These are phyloP conservation scores for Dendrobium nobile DNA, from an alignment of 106 monocot genomes.

Conservation along the genomic window DNA sequence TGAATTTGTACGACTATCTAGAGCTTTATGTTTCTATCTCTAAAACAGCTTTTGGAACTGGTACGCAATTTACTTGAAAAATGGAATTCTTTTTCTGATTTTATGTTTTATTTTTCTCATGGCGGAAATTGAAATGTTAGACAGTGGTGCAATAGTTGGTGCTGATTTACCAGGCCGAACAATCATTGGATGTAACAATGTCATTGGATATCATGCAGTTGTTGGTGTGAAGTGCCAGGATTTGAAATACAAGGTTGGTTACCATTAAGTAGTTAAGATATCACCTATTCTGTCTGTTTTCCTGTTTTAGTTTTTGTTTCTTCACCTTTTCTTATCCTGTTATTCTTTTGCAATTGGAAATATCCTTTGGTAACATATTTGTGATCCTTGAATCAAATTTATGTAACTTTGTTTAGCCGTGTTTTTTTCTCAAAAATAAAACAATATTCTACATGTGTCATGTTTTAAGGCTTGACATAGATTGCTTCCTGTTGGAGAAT, in stretches of 20 bases:
- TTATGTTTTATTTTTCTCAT: not conserved
- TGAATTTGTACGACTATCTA: not conserved
- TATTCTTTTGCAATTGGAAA: not conserved
- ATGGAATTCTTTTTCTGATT: not conserved
- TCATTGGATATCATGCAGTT: slow-evolving; percentile 75
- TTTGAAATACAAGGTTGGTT: slow-evolving; percentile 78
- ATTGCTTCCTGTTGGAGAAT: not conserved
- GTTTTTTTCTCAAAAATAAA: not conserved
- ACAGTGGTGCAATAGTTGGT: slow-evolving; percentile 97
- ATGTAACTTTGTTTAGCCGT: not conserved
- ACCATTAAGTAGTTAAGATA: not conserved
- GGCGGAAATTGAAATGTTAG: slow-evolving; percentile 27
- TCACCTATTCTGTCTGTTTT: no score
- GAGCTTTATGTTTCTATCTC: not conserved
- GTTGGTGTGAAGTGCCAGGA: slow-evolving; percentile 91
- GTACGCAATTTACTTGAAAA: not conserved
- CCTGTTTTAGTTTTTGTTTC: not conserved
- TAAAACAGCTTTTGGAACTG: not conserved
- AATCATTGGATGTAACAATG: slow-evolving; percentile 71
- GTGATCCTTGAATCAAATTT: not conserved
- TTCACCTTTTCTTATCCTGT: not conserved
- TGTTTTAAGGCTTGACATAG: not conserved
- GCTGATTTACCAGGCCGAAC: slow-evolving; percentile 75
- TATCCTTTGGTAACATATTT: not conserved
- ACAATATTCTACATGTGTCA: not conserved